Conservation (phyloP, 2,329 filamentous ascomycete species). For the Trichoderma citrinoviride region DNA sequence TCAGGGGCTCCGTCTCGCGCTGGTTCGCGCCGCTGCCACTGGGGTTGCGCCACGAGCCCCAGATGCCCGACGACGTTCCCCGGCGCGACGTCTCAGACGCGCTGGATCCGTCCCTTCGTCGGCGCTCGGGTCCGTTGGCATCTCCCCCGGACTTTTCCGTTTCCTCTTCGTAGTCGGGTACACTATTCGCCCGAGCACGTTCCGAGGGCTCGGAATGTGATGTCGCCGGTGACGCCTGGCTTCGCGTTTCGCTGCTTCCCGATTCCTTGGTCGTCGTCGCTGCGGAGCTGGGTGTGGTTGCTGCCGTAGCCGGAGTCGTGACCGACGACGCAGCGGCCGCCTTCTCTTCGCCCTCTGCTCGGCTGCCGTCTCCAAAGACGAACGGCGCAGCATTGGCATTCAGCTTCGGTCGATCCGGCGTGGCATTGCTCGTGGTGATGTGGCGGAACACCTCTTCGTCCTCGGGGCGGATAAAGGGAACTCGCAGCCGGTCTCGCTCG, state of each 20-base stretch:
- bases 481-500: conserved; percentile 79
- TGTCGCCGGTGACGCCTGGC: conserved; percentile 30
- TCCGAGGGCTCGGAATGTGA: conserved; percentile 34
- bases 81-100: conserved; percentile 39
- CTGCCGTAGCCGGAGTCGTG: conserved; percentile 21
- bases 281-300: conserved; percentile 21
- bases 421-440: conserved; percentile 61
- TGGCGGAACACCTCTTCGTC: conserved; percentile 78
- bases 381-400: conserved; percentile 52
- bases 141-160: conserved; percentile 38
- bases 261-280: conserved; percentile 33
- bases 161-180: conserved; percentile 47
- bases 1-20: conserved; percentile 54
- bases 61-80: conserved; percentile 57
- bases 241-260: conserved; percentile 9
- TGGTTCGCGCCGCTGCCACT: conserved; percentile 50
- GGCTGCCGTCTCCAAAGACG: conserved; percentile 37
- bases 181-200: conserved; percentile 33
- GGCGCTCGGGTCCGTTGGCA: conserved; percentile 26
- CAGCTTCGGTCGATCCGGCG: conserved; percentile 55
- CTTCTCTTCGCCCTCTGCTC: conserved; percentile 25
- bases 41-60: conserved; percentile 68
- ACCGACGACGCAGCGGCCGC: neutral
- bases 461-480: conserved; percentile 90
- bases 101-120: conserved; percentile 32